Percentiles rank a stretch among this genome's conserved stretches.
Evolutionary conservation across 306 rosid species (phyloP).

Genomic region (Acacia acuminata): DNA sequence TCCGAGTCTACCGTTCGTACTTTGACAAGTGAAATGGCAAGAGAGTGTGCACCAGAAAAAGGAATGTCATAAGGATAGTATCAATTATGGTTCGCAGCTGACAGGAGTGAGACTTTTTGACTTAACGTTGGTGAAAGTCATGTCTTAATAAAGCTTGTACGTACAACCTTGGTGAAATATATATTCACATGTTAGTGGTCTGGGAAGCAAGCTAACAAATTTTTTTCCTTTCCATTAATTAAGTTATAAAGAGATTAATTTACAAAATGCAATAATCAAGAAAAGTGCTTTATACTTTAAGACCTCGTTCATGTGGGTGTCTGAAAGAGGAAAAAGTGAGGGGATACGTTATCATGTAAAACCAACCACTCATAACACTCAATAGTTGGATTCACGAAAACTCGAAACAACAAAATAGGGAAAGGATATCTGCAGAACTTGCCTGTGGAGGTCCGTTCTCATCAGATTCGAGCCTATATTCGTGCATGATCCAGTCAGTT

Average conservation of each 20-base stretch:
- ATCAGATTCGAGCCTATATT: constrained; percentile 25
- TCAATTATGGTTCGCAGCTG: not conserved
- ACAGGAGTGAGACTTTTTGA: constrained; percentile 71
- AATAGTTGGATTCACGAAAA: not conserved
- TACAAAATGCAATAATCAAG: not conserved
- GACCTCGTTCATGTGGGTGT: not conserved
- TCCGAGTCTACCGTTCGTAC: constrained; percentile 13
- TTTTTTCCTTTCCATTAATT: not conserved
- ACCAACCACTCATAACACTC: constrained; percentile 1
- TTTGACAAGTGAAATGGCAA: constrained; percentile 24
- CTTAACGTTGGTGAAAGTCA: constrained; percentile 60
- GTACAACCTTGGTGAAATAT: constrained; percentile 27
- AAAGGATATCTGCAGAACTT: not conserved
- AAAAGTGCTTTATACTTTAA: not conserved
- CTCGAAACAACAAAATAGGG: not conserved
- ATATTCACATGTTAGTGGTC: constrained; percentile 22
- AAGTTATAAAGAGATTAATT: not conserved
- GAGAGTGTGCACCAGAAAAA: constrained; percentile 43
- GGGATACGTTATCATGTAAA: not conserved
- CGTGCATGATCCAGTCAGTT: constrained; percentile 26
- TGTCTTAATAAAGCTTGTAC: constrained; percentile 43
- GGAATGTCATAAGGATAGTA: constrained; percentile 37
- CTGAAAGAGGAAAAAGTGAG: not conserved
- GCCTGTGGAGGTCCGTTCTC: constrained; percentile 18
- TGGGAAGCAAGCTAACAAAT: not conserved